Conservation (phyloP, 2,329 filamentous ascomycete species). For the Penicillium verrucosum region DNA sequence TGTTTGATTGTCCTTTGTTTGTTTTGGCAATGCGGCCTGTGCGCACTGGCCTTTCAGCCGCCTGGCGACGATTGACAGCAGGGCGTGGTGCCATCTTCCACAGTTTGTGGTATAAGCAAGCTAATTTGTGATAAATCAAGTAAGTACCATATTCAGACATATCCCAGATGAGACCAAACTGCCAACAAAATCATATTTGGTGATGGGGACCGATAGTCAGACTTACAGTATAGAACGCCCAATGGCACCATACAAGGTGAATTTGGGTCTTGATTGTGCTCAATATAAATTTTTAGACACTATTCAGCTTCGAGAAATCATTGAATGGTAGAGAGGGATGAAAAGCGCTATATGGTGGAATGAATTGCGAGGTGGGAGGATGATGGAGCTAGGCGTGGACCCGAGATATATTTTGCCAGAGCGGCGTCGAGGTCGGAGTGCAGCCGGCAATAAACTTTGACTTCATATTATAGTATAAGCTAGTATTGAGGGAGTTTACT, state of each 20-base stretch:
- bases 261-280: not conserved
- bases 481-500: not conserved
- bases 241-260: not conserved
- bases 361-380: not conserved
- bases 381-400: not conserved
- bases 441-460: not conserved
- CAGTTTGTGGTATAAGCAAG: not conserved
- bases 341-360: not conserved
- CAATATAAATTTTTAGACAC: not conserved
- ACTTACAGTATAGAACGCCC: not conserved
- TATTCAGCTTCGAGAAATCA: not conserved
- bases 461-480: not conserved
- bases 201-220: not conserved
- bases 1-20: not conserved
- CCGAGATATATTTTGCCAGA: slow-evolving; percentile 1
- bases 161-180: not conserved
- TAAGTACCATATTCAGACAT: not conserved
- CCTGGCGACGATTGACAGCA: not conserved
- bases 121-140: not conserved
- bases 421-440: not conserved
- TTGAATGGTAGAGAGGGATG: not conserved
- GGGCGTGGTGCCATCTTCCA: not conserved
- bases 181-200: not conserved
- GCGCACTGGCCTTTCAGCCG: not conserved
- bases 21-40: not conserved